Base-by-base conservation (phyloP, 176 grass and related monocot species). In the Themeda triandra region DNA sequence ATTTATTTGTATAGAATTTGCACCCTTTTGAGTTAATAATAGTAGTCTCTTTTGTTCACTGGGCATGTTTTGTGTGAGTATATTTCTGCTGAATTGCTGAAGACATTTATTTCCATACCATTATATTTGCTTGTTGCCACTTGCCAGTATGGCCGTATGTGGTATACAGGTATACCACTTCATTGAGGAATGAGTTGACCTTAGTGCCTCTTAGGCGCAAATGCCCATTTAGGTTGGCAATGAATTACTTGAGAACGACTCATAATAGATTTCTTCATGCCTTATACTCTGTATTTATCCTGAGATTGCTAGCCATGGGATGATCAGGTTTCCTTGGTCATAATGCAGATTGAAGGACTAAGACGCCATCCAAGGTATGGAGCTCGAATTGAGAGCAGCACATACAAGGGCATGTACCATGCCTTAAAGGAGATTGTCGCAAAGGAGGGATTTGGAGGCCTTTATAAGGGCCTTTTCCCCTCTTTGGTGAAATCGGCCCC, bases 401-500 rank as follows among this genome's bases (percentile, higher is more conserved):
- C 81, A 37, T 96, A 96, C 86, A 96, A 83, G 75, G 85, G 83
- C 84, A 99, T 99, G 91, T 92, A 89, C 82, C 91, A 96, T 89
- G 93, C 96, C 75, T 81, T 99, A 13, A 88, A 78, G 91, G 89
- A 94, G 75, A 99, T 99, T 73, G 32, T 99, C 53, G 59, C 41
- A 13, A 90, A 83, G 76, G 96, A 99, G 73, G 96, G 96, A 10
- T 71, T 84, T 59, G 77, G 88, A 63, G 93, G 91, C 49, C 90
- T 99, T 71, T 99, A 96, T 78, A 99, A 99, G 81, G 96, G 96
- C 41, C 92, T 99, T 76, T 84, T 96, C 51, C 96, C 96, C 14
- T 96, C 93, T 32, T 51, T 99, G 53, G 87, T 99, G 80, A 99
- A 99, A 89, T 96, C 96, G 24, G 96, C 96, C 58, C 96, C 96